Percentiles rank a stretch among this genome's conserved stretches.
phyloP scores from a whole-genome alignment of 805 yeast genomes.

The Pichia exigua region DNA sequence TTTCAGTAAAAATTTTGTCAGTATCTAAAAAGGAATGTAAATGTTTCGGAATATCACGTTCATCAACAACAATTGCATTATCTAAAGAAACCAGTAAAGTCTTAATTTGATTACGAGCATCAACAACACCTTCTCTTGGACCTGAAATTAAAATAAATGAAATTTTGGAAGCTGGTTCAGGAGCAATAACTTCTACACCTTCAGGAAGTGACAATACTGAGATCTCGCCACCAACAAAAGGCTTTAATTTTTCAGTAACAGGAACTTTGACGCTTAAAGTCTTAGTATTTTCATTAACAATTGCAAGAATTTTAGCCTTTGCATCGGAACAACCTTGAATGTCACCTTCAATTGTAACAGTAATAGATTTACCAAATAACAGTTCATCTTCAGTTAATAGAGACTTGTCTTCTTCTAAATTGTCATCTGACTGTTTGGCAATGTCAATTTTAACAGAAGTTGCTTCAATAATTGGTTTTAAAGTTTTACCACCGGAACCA shows the following conservation, averaged over 20 bases:
- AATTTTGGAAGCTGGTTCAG: constrained; percentile 31
- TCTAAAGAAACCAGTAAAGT: constrained; percentile 37
- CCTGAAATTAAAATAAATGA: constrained; percentile 52
- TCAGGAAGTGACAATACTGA: constrained; percentile 16
- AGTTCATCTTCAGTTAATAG: constrained; percentile 39
- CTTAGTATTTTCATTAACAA: constrained; percentile 71
- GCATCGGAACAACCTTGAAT: constrained; percentile 75
- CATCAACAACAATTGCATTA: constrained; percentile 40
- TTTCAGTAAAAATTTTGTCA: constrained; percentile 42
- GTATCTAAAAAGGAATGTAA: constrained; percentile 65
- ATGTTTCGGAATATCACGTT: constrained; percentile 55
- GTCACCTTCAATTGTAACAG: constrained; percentile 72
- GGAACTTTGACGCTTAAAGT: constrained; percentile 41
- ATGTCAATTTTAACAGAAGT: constrained; percentile 68
- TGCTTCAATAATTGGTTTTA: constrained; percentile 68
- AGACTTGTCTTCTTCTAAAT: constrained; percentile 12
- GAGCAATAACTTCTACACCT: constrained; percentile 24
- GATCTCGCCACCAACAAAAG: constrained; percentile 36
- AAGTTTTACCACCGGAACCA: constrained; percentile 78
- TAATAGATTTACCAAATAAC: constrained; percentile 49
- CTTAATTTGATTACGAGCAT: constrained; percentile 46
- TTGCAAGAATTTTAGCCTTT: constrained; percentile 55
- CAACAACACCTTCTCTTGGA: constrained; percentile 55
- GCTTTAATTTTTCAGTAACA: constrained; percentile 36
- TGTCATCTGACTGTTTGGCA: constrained; percentile 28